These are phyloP conservation scores for Verticillium klebahnii DNA, from an alignment of 2,329 filamentous ascomycete genomes.

Conservation along the genomic window DNA sequence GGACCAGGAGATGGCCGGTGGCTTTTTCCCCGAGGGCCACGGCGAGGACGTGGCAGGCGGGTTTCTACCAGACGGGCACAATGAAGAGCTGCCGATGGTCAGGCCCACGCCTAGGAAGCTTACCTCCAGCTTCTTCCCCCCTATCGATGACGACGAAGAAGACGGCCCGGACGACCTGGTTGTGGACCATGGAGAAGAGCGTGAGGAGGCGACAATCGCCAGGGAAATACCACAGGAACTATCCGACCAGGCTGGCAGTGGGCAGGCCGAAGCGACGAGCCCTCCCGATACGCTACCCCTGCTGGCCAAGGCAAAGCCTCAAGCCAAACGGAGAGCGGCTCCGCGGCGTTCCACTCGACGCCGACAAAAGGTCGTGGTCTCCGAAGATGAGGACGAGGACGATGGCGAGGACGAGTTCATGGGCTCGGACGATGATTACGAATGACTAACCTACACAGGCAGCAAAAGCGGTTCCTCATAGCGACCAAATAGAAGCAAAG, in stretches of 20 bases:
- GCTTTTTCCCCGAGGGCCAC: constrained; percentile 16
- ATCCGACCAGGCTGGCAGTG: neutral
- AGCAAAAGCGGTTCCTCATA: neutral
- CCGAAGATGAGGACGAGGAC: constrained; percentile 8
- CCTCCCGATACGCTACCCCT: neutral
- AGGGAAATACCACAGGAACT: neutral
- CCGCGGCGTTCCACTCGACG: constrained; percentile 7
- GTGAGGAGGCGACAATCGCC: neutral
- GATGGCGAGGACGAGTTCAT: constrained; percentile 5
- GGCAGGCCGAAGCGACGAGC: neutral
- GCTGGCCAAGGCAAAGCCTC: constrained; percentile 7
- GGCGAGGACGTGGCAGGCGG: constrained; percentile 55
- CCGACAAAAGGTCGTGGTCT: constrained; percentile 2
- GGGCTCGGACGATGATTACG: constrained; percentile 9
- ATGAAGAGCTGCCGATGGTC: constrained; percentile 35
- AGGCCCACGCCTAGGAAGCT: constrained; percentile 19
- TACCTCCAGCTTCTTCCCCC: constrained; percentile 45
- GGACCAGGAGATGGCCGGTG: neutral
- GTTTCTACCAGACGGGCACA: constrained; percentile 54
- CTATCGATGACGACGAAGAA: constrained; percentile 37
- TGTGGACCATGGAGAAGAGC: constrained; percentile 23
- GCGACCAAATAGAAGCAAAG: neutral
- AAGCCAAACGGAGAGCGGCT: constrained; percentile 2
- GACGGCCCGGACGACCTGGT: constrained; percentile 26
- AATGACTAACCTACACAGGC: neutral